Conservation (phyloP, 176 grass and related monocot species). For the Elymus sibiricus region DNA sequence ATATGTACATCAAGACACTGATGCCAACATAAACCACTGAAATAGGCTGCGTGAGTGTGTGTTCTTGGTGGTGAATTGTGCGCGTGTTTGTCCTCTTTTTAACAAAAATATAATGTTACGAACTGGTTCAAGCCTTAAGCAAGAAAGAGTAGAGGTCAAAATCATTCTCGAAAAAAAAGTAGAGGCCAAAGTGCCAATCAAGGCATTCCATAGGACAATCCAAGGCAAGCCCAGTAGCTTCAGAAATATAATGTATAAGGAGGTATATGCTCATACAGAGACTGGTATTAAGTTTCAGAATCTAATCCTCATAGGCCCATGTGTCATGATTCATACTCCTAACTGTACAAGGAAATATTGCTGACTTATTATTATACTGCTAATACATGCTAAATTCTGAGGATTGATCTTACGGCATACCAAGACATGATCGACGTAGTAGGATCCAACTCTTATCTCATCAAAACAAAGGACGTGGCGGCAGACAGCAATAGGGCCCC, state of each 20-base stretch:
- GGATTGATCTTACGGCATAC: not conserved
- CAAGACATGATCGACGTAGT: not conserved
- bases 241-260: not conserved
- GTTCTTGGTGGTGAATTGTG: not conserved
- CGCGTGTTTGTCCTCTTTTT: not conserved
- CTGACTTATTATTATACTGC: not conserved
- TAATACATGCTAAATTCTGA: not conserved
- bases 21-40: not conserved
- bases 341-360: not conserved
- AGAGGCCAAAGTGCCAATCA: not conserved
- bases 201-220: not conserved
- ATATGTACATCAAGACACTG: not conserved
- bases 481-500: slow-evolving; percentile 15
- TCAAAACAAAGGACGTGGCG: slow-evolving; percentile 29
- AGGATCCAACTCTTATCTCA: slow-evolving; percentile 26
- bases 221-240: not conserved
- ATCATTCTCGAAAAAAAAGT: no score
- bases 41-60: not conserved
- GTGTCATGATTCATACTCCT: not conserved
- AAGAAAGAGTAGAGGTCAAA: not conserved
- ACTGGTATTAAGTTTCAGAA: not conserved
- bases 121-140: not conserved
- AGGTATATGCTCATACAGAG: not conserved
- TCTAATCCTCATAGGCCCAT: not conserved
- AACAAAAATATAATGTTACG: not conserved